These are phyloP conservation scores for Erodium chrysanthum DNA, from an alignment of 441 rosid species.

Conservation along the genomic window DNA sequence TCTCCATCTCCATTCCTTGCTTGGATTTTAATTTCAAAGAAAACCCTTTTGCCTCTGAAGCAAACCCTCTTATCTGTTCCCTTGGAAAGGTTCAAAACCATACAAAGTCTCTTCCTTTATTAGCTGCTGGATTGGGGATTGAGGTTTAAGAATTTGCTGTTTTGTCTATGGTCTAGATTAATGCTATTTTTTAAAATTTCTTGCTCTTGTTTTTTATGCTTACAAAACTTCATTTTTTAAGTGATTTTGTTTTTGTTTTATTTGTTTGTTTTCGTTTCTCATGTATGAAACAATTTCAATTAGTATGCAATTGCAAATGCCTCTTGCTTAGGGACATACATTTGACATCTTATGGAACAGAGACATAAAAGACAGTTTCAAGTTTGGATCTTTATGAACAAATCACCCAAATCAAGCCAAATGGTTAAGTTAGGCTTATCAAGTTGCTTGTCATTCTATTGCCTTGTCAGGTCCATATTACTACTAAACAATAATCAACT, in stretches of 20 bases:
- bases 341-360: neutral
- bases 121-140: neutral
- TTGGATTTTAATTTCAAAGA: neutral
- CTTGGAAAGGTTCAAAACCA: neutral
- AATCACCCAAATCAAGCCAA: neutral
- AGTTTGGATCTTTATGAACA: neutral
- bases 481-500: neutral
- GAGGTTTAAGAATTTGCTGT: neutral
- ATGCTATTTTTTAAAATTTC: too few relatives aligned
- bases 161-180: too few relatives aligned
- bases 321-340: neutral
- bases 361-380: neutral
- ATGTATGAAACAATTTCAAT: neutral
- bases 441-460: neutral
- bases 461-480: neutral
- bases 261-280: neutral
- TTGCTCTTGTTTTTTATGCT: too few relatives aligned
- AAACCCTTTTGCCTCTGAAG: too few relatives aligned
- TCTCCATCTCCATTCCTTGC: neutral
- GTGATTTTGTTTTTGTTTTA: neutral
- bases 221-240: neutral
- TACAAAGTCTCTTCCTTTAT: neutral
- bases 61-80: neutral
- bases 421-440: constrained; percentile 1
- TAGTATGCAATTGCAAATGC: neutral